Base-by-base conservation (phyloP, 2,329 filamentous ascomycete species). In the Xylaria sp. region DNA sequence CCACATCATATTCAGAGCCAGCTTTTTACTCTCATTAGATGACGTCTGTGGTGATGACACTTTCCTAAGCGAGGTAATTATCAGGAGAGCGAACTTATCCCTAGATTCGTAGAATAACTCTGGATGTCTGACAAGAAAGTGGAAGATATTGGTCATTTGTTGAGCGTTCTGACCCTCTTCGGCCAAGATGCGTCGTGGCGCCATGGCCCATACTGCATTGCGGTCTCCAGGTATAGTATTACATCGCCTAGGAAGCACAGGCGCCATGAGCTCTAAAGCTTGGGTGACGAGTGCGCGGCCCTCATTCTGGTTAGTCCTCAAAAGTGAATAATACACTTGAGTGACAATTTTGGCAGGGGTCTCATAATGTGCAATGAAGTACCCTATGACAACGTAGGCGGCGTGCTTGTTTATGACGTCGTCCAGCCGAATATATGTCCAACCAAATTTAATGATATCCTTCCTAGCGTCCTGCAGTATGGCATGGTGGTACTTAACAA, bases 391-490 rank as follows among this genome's bases (percentile, higher is more conserved):
- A 5, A 98, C 95, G 76, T 99, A 99, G 2, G 96, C 94, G 0
- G 95, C 96, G 79, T 98, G 96, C 80, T 99, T 99, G 84, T 98
- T 99, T 83, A 99, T 97, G 66, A 97, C 93, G 79, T 99, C 96
- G 77, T 99, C 97, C n/a, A 99, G 87, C 27, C 93, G 90, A 75
- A 99, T 99, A 78, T 97, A 98, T 21, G 94, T 97, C 96, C 96
- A 99, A 2, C 94, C 94, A 80, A 98, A 99, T 81, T 98, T 98
- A 77, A 99, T 99, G 70, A 99, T 95, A 72, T 99, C 96, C 81
- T 99, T 99, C 44, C 97, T 90, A 2, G 93, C 91, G 76, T 98
- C 96, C 73, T 97, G 92, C 1, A 99, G 87, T 63, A 94, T 92
- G 37, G 89, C 88, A 76, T 95, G 90, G 76, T 99, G 93, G 76